Evolutionary conservation across 1,139 yeast species (phyloP).

Genomic region (Lodderomyces jiufengensis): DNA sequence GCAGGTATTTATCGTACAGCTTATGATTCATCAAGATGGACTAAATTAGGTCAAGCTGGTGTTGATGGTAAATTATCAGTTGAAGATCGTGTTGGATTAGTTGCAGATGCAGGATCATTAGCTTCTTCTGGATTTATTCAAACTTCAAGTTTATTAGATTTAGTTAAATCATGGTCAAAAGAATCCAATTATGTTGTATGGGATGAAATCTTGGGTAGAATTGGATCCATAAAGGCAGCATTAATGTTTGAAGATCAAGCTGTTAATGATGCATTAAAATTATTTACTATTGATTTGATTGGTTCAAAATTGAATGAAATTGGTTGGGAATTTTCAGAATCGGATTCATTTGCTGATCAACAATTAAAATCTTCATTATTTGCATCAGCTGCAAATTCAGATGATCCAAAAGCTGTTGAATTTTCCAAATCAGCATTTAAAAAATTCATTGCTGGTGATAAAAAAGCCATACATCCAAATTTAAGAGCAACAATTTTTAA

Average conservation of each 20-base stretch:
- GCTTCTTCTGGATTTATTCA: slow-evolving; percentile 71
- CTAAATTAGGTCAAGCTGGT: slow-evolving; percentile 70
- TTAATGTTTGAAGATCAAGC: slow-evolving; percentile 67
- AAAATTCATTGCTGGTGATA: slow-evolving; percentile 61
- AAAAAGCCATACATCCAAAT: slow-evolving; percentile 75
- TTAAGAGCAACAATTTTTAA: slow-evolving; percentile 68
- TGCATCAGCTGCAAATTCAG: slow-evolving; percentile 61
- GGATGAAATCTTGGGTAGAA: slow-evolving; percentile 60
- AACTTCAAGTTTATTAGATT: slow-evolving; percentile 60
- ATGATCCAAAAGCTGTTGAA: slow-evolving; percentile 51
- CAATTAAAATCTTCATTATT: slow-evolving; percentile 75
- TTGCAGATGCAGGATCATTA: slow-evolving; percentile 76
- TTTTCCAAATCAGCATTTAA: slow-evolving; percentile 57
- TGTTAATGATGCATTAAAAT: slow-evolving; percentile 53
- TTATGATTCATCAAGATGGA: slow-evolving; percentile 72
- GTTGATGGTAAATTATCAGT: slow-evolving; percentile 62
- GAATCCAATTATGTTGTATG: slow-evolving; percentile 77
- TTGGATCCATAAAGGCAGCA: slow-evolving; percentile 56
- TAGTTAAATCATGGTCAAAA: slow-evolving; percentile 63
- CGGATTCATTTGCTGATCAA: slow-evolving; percentile 68
- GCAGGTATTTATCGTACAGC: slow-evolving; percentile 81
- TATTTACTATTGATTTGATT: slow-evolving; percentile 59
- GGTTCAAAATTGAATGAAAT: slow-evolving; percentile 52
- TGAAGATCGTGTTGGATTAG: slow-evolving; percentile 82
- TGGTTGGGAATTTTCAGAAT: slow-evolving; percentile 66